Base-by-base conservation (phyloP, 129 eudicot species). In the Lonicera japonica region DNA sequence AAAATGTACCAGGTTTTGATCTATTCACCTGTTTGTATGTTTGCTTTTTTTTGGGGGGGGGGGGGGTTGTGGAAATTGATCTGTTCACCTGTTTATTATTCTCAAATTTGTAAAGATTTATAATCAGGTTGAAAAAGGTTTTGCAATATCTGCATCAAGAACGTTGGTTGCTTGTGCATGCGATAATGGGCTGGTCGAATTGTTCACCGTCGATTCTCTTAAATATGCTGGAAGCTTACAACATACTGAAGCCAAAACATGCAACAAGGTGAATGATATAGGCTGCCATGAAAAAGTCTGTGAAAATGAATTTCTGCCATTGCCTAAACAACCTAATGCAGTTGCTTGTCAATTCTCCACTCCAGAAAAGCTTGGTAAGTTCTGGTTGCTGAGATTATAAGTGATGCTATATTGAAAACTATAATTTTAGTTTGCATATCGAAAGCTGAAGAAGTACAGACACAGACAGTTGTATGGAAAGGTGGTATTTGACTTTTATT, bases 151-250 rank as follows among this genome's bases (percentile, higher is more conserved):
- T 21, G 63, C 75, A 67, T 86, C 95, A 70, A 50, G 56, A 24
- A 78, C 67, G 56, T 67, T 79, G 75, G 77, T 86, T 71, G 89
- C 95, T 56, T 86, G 95, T 82, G 86, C 95, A 59, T 86, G 95
- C 82, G 71, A 66, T 70, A 80, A 80, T 72, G 90, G 95, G 51
- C 45, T 79, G 18, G 89, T 86, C 39, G 77, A 82, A 72, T 63
- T 86, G 46, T 80, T 70, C 66, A 70, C 64, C 8, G 19, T 36
- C 48, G 36, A 47, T 45, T 74, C 82, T 20, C 95, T 86, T 62
- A 67, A 71, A 73, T 80, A 80, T 74, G 74, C 79, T 75, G 86
- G 82, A 60, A 67, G 39, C 70, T 76, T 86, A 56, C 77, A 54
- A 14, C 77, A 77, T 47, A 47, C 55, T 63, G 86, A 77, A 60